Evolutionary conservation across 768 basidiomycete species (phyloP), one percentile per base, ranked within the genome.

Genomic region (Pisolithus microcarpus): DNA sequence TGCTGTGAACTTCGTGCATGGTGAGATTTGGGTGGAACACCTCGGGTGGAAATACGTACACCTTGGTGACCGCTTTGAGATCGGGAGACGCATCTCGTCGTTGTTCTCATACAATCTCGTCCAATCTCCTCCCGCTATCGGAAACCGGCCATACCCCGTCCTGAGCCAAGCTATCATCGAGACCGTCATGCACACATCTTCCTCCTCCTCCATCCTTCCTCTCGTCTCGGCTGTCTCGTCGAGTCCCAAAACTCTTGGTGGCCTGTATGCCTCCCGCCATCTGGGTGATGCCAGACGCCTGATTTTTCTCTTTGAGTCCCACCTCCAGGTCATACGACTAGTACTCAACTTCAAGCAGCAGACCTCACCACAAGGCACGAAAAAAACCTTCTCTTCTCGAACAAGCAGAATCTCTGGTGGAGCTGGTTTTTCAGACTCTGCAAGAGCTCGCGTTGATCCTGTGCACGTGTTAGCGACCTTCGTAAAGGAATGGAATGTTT

Each of bases 201-300:
- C 87, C 6, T 81, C 82, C 2, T 84, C 89, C 0, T 85, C 87
- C 1, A 85, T 95, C 56, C 84, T 81, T 52, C 92, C 93, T 0
- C 72, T 95, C 28, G 76, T 93, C 44, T 78, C 84, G 0, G 75
- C 81, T 30, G 75, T 96, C 51, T 78, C 81, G 10, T 73, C 79
- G 1, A 85, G 82, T 11, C 72, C 73, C 8, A 75, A 78, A 19
- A 70, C 87, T 39, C 70, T 89, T 24, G 67, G 72, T 37, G 75
- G 77, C 38, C 70, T 94, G 21, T 80, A 83, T n/a, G n/a, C n/a
- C n/a, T n/a, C n/a, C n/a, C n/a, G n/a, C n/a, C n/a, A n/a, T n/a
- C n/a, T n/a, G n/a, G 79, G 81, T 11, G 91, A 94, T 58, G 81
- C 82, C 1, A 70, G 81, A 19, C 74, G 83, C 16, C 65, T 92